Evolutionary conservation across 2,329 filamentous ascomycete species (phyloP).

Genomic region (Chrysoporthe austroafricana): DNA sequence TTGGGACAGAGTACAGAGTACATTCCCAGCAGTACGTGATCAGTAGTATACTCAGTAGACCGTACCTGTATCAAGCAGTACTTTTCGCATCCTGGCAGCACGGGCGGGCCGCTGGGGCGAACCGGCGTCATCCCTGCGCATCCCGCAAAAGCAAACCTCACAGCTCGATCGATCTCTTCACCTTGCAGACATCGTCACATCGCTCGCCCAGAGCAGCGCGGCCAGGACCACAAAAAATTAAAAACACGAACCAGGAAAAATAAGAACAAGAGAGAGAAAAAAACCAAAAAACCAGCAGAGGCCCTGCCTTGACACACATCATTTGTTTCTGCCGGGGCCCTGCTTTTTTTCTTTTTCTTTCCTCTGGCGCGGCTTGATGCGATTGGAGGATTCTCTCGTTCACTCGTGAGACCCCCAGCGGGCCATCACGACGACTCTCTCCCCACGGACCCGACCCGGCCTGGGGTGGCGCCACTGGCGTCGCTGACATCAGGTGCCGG

Average conservation of each 20-base stretch:
- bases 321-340: too few relatives aligned
- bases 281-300: not conserved
- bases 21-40: too few relatives aligned
- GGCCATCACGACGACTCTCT: not conserved
- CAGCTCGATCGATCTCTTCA: not conserved
- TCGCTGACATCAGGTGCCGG: not conserved
- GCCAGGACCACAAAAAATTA: not conserved
- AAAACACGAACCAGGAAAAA: not conserved
- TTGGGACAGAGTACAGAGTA: too few relatives aligned
- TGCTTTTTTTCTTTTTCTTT: too few relatives aligned
- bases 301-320: not conserved
- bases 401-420: too few relatives aligned
- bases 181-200: conserved; percentile 1
- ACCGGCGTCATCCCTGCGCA: not conserved
- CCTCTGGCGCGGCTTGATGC: not conserved
- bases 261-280: too few relatives aligned
- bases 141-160: not conserved
- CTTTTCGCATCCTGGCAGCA: too few relatives aligned
- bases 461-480: not conserved
- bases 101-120: too few relatives aligned
- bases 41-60: too few relatives aligned
- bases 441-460: not conserved
- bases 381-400: not conserved
- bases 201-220: not conserved
- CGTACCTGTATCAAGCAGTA: too few relatives aligned